These are phyloP conservation scores for Thalassiosira hispida DNA, from an alignment of 352 stramenopile genomes.

Conservation along the genomic window DNA sequence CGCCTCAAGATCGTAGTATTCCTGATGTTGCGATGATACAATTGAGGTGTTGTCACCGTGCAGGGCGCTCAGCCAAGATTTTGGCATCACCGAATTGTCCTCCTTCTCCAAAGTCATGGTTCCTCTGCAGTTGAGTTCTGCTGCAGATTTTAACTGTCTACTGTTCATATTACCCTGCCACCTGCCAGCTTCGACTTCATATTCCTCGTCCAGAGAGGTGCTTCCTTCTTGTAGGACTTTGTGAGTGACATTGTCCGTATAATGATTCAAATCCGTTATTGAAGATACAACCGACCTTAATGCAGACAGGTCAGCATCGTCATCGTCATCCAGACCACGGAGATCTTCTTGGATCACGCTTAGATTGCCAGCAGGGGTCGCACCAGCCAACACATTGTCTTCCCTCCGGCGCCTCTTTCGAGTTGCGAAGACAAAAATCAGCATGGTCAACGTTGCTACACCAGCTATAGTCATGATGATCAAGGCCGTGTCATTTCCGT, in stretches of 20 bases:
- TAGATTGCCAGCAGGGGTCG: slow-evolving; percentile 1
- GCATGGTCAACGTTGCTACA: slow-evolving; percentile 18
- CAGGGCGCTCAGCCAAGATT: slow-evolving; percentile 29
- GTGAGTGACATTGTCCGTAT: slow-evolving; percentile 57
- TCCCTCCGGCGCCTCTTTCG: neutral
- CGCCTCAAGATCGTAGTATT: neutral
- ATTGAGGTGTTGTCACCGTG: slow-evolving; percentile 3
- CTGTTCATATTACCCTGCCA: neutral
- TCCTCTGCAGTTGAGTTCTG: slow-evolving; percentile 33
- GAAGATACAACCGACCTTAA: neutral
- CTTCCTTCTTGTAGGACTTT: slow-evolving; percentile 18
- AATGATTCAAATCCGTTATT: slow-evolving; percentile 10
- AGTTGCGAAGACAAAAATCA: slow-evolving; percentile 11
- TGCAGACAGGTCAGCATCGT: neutral
- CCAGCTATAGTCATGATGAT: slow-evolving; percentile 14
- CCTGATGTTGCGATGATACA: neutral
- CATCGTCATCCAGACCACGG: slow-evolving; percentile 16
- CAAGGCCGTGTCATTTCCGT: slow-evolving; percentile 2
- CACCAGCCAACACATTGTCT: neutral
- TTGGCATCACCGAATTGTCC: slow-evolving; percentile 18
- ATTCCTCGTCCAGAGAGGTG: neutral
- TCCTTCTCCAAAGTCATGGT: slow-evolving; percentile 33
- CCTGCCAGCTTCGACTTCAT: neutral
- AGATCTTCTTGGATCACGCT: too few species aligned
- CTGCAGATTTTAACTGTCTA: slow-evolving; percentile 7